Evolutionary conservation across 208 protist genomes (phyloP).

Genomic region (Leishmania amazonensis): DNA sequence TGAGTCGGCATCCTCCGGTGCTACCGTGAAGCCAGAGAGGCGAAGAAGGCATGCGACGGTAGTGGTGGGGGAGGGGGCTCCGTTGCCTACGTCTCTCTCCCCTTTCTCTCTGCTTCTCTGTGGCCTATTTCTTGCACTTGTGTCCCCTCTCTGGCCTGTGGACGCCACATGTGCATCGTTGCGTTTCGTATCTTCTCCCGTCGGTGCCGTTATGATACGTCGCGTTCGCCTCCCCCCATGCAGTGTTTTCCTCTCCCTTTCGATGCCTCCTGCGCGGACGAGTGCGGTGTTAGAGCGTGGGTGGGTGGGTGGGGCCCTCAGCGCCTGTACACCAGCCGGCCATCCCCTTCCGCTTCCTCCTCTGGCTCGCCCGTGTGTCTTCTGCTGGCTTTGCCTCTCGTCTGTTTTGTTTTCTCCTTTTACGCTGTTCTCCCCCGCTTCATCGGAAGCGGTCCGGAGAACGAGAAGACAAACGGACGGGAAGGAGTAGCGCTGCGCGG

Average conservation of each 20-base stretch:
- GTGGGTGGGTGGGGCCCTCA: no score
- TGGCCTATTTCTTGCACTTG: background rate
- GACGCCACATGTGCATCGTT: background rate
- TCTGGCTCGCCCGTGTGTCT: background rate
- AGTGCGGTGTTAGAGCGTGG: background rate
- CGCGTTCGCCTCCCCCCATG: background rate
- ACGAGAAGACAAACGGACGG: background rate
- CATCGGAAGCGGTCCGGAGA: no score
- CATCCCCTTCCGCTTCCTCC: background rate
- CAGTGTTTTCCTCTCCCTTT: background rate
- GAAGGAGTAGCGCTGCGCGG: background rate
- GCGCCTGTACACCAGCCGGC: no score
- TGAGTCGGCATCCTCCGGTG: no score
- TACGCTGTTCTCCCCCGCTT: no score
- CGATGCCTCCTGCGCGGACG: background rate
- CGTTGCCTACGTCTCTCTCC: slow-evolving; percentile 17
- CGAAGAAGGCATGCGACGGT: background rate
- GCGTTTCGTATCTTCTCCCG: background rate
- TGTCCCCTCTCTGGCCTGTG: background rate
- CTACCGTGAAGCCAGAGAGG: no score
- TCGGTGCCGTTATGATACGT: background rate
- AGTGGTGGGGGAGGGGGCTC: background rate
- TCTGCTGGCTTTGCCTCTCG: background rate
- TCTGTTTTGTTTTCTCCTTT: background rate
- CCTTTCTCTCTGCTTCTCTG: background rate